Evolutionary conservation across 495 filamentous ascomycete species (phyloP).

Genomic region (Aspergillus baeticus): DNA sequence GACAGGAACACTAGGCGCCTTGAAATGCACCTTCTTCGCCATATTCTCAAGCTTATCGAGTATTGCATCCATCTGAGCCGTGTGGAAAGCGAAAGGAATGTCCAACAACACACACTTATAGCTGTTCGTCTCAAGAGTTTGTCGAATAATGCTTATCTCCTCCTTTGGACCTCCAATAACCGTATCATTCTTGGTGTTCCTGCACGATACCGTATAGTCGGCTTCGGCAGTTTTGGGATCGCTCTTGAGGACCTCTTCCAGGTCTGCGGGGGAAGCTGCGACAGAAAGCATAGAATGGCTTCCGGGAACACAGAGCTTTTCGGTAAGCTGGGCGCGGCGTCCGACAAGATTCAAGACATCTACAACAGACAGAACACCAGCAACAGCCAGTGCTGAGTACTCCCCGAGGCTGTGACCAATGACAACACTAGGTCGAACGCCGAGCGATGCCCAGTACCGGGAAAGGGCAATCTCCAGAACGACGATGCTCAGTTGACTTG

Average conservation of each 20-base stretch:
- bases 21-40: constrained; percentile 59
- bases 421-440: constrained; percentile 69
- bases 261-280: constrained; percentile 32
- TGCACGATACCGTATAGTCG: too few relatives aligned
- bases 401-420: constrained; percentile 86
- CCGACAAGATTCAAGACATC: constrained; percentile 84
- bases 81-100: constrained; percentile 81
- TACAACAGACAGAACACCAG: constrained; percentile 74
- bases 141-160: constrained; percentile 55
- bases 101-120: constrained; percentile 69
- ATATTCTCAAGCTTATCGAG: constrained; percentile 62
- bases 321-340: constrained; percentile 71
- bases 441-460: constrained; percentile 77
- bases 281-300: constrained; percentile 64
- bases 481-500: constrained; percentile 73
- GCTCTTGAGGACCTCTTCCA: constrained; percentile 29
- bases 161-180: constrained; percentile 45
- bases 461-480: constrained; percentile 77
- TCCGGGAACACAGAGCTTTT: constrained; percentile 66
- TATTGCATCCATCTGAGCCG: constrained; percentile 76
- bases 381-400: constrained; percentile 79
- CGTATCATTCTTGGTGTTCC: constrained; percentile 35
- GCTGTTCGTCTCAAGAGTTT: constrained; percentile 49
- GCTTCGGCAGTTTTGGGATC: background rate
- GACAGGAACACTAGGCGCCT: constrained; percentile 58